Evolutionary conservation across 2,329 filamentous ascomycete species (phyloP), one percentile per base, ranked within the genome.

Genomic region (Botrytis galanthina): DNA sequence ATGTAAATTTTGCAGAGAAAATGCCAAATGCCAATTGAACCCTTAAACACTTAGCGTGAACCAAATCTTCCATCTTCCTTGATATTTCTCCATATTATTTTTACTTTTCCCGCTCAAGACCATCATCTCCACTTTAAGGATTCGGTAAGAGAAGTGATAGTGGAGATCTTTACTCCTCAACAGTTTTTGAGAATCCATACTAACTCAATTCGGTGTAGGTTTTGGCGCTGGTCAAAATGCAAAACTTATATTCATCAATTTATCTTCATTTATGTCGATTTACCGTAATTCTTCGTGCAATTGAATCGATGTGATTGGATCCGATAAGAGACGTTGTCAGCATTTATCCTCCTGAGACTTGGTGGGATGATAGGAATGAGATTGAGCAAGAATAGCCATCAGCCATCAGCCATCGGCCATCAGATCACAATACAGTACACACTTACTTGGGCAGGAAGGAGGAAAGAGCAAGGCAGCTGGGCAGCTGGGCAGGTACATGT

Each of bases 131-230:
- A 67, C 44, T 51, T 51, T 26, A 44, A 51, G 29, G 32, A 67
- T 51, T 14, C 20, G 18, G 37, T 39, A 20, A 54, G 37, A 35
- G 46, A 39, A 29, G 16, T 57, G 16, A 68, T 51, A 20, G 60
- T 62, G 60, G 60, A 20, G 26, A 54, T 39, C 35, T 37, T 29
- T 42, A 39, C 64, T 68, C 26, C 64, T 67, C 64, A 68, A 68
- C 64, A 68, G 46, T 54, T 68, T 68, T 54, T 37, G 14, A 35
- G 18, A 29, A 20, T 63, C 1, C 22, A 2, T 7, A 6, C 22
- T 54, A 54, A 54, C 64, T 67, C 16, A 10, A 4, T 66, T n/a
- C 0, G 20, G 22, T 8, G 29, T 63, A 5, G 37, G 4, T 44
- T 29, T n/a, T 4, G 1, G 37, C 12, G 4, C 9, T 10, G 32